A percentile compares a stretch with the other conserved stretches of the same genome.
Evolutionary conservation across 768 basidiomycete genomes (phyloP).

Genomic region (Phanerodontia chrysosporium): DNA sequence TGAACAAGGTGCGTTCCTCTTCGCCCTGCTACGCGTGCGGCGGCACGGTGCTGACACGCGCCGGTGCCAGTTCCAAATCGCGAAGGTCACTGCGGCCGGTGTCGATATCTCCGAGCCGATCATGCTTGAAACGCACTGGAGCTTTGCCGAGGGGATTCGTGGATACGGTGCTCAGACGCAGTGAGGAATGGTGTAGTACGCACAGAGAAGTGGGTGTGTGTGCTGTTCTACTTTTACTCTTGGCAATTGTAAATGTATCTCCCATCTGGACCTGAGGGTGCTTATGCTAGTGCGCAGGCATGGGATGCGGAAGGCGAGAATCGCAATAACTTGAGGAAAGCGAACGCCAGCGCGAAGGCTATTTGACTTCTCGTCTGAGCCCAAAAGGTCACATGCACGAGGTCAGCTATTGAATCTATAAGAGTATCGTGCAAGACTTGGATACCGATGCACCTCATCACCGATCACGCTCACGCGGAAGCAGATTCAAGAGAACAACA

Average conservation of each 20-base stretch:
- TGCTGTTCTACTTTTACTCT: background rate
- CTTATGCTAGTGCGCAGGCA: background rate
- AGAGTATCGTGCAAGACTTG: no score
- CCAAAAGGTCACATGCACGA: no score
- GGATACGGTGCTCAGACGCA: constrained; percentile 92
- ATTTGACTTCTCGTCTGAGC: no score
- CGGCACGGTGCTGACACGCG: background rate
- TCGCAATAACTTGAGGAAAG: no score
- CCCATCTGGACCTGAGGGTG: background rate
- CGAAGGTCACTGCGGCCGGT: constrained; percentile 76
- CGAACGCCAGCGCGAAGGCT: no score
- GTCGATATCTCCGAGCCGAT: constrained; percentile 76
- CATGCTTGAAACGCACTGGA: constrained; percentile 77
- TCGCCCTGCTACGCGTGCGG: background rate
- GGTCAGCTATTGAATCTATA: no score
- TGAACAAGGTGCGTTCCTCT: constrained; percentile 76
- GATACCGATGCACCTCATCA: no score
- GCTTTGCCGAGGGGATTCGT: constrained; percentile 87
- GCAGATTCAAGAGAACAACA: background rate
- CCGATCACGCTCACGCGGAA: background rate
- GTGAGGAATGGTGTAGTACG: constrained; percentile 12
- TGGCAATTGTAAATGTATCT: background rate
- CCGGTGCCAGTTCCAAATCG: constrained; percentile 84
- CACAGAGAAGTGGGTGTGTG: background rate
- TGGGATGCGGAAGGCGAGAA: no score